These are phyloP conservation scores for Vickermania spadyakhi DNA, from an alignment of 208 protist genomes.

Conservation along the genomic window DNA sequence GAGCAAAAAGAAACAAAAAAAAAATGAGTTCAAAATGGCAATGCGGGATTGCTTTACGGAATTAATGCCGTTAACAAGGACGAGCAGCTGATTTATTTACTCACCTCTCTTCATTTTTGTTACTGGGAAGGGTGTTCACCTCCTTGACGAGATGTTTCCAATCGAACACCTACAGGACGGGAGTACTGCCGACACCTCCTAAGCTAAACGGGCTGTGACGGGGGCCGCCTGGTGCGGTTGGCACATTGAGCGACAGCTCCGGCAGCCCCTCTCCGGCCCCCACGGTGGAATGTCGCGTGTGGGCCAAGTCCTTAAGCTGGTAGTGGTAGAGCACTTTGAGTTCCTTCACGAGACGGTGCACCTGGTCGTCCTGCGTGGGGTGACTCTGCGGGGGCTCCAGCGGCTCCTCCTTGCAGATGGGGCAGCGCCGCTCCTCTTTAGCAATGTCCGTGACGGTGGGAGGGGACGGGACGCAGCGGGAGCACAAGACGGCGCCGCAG, in stretches of 20 bases:
- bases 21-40: no score
- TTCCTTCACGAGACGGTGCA: conserved; percentile 55
- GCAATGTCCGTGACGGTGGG: conserved; percentile 24
- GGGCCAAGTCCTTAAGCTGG: conserved; percentile 20
- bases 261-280: no score
- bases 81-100: no score
- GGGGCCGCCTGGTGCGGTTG: neutral
- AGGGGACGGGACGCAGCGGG: conserved; percentile 40
- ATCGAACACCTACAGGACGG: neutral
- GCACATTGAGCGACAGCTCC: neutral
- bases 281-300: no score
- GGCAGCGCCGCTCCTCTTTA: conserved; percentile 27
- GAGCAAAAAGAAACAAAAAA: no score
- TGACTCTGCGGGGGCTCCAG: conserved; percentile 42
- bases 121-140: no score
- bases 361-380: conserved; percentile 26
- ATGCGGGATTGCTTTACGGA: no score
- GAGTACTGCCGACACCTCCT: neutral
- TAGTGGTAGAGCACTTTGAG: conserved; percentile 64
- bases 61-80: no score
- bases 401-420: conserved; percentile 58
- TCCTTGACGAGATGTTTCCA: neutral
- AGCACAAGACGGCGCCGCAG: conserved; percentile 64
- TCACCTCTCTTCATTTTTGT: no score
- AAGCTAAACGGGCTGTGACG: neutral